phyloP scores from a whole-genome alignment of 768 basidiomycete species.

The Pleurotus ostreatus region DNA sequence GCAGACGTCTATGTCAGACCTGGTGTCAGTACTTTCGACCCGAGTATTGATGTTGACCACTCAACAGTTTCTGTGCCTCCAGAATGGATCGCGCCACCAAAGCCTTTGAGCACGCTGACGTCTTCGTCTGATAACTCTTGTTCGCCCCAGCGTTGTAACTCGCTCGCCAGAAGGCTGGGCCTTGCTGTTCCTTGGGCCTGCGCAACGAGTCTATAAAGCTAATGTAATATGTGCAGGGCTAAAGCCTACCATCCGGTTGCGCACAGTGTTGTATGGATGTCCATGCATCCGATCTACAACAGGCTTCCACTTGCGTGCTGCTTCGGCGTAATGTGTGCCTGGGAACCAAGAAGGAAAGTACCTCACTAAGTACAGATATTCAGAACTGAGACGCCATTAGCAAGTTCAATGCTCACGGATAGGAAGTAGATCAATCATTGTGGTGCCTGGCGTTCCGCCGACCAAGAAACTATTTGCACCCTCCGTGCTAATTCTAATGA shows the following conservation, averaged over 20 bases:
- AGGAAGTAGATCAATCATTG: constrained; percentile 19
- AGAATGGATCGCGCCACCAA: constrained; percentile 27
- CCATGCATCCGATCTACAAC: constrained; percentile 26
- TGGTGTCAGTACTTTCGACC: too few species aligned
- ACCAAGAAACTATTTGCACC: constrained; percentile 8
- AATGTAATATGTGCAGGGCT: too few species aligned
- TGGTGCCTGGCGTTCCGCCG: constrained; percentile 15
- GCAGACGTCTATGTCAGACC: constrained; percentile 18
- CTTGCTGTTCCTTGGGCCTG: constrained; percentile 13
- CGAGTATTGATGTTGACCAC: too few species aligned
- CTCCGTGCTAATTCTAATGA: constrained; percentile 15
- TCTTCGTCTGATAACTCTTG: constrained; percentile 1
- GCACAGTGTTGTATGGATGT: constrained; percentile 24
- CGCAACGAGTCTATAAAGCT: background rate
- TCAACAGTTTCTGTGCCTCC: constrained; percentile 35
- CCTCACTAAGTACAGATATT: constrained; percentile 22
- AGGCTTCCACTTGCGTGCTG: constrained; percentile 25
- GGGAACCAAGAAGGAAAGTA: constrained; percentile 36
- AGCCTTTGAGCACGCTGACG: constrained; percentile 18
- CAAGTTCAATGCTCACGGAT: constrained; percentile 12
- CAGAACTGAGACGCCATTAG: too few species aligned
- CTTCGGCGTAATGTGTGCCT: constrained; percentile 29
- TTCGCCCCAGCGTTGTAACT: constrained; percentile 3
- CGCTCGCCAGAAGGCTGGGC: constrained; percentile 11
- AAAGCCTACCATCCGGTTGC: constrained; percentile 20